Evolutionary conservation across 2,329 filamentous ascomycete genomes (phyloP).

Genomic region (Aspergillus transmontanensis): DNA sequence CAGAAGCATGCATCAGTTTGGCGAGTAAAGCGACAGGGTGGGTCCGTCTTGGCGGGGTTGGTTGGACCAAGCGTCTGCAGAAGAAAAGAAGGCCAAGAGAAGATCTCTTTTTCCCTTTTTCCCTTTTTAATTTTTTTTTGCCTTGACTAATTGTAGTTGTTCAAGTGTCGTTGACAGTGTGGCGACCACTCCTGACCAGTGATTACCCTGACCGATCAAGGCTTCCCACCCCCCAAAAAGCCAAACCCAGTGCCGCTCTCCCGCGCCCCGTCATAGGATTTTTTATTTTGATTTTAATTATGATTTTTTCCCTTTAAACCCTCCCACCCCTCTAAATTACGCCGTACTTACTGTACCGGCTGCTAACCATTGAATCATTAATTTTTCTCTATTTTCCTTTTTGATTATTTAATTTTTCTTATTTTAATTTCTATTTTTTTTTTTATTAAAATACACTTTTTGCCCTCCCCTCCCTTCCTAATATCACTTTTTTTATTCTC

Average conservation of each 20-base stretch:
- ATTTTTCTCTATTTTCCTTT: slow-evolving; percentile 13
- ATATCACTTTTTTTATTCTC: slow-evolving; percentile 21
- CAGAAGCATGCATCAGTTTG: slow-evolving; percentile 24
- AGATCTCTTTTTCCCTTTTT: slow-evolving; percentile 17
- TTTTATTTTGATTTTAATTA: slow-evolving; percentile 7
- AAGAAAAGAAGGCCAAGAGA: slow-evolving; percentile 26
- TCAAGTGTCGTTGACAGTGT: slow-evolving; percentile 12
- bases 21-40: slow-evolving; percentile 19
- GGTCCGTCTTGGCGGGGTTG: slow-evolving; percentile 22
- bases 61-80: slow-evolving; percentile 28
- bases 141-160: background rate
- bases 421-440: slow-evolving; percentile 4
- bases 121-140: slow-evolving; percentile 7
- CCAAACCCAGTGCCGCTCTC: slow-evolving; percentile 21
- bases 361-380: slow-evolving; percentile 7
- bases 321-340: slow-evolving; percentile 12
- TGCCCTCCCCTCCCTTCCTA: slow-evolving; percentile 11
- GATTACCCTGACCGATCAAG: slow-evolving; percentile 3
- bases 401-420: slow-evolving; percentile 5
- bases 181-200: slow-evolving; percentile 18
- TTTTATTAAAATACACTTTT: slow-evolving; percentile 16
- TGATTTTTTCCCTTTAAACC: slow-evolving; percentile 8
- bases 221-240: slow-evolving; percentile 9
- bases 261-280: slow-evolving; percentile 14
- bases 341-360: slow-evolving; percentile 17